These are phyloP conservation scores for Arabis alpina DNA, from an alignment of 345 rosid genomes.

Conservation along the genomic window DNA sequence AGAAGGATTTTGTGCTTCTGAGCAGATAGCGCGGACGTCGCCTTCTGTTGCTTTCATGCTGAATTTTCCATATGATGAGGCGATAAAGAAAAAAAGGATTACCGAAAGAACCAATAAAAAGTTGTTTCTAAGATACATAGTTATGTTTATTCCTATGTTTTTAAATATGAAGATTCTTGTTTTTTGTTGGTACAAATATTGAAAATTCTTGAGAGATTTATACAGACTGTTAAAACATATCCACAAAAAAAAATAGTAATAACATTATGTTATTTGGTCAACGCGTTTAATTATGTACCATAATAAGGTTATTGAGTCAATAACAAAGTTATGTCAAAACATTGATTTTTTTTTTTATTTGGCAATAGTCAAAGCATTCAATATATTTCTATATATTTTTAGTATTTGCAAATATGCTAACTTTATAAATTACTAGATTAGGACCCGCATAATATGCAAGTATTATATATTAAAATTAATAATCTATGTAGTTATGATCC, in stretches of 20 bases:
- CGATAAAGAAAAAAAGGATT: not conserved
- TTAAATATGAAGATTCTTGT: too few species aligned
- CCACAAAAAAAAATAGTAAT: too few species aligned
- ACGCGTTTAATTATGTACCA: not conserved
- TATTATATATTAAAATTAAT: too few species aligned
- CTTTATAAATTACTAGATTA: too few species aligned
- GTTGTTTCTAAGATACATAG: not conserved
- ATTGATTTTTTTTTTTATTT: too few species aligned
- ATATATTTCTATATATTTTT: too few species aligned
- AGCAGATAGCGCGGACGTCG: not conserved
- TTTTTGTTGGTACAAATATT: not conserved
- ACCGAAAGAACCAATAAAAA: not conserved
- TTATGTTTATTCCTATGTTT: not conserved
- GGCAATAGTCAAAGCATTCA: too few species aligned
- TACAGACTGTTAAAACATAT: too few species aligned
- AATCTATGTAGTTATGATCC: too few species aligned
- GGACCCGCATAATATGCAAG: too few species aligned
- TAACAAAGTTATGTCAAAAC: not conserved
- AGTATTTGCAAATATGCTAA: too few species aligned
- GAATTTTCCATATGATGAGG: conserved; percentile 2
- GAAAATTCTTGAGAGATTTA: not conserved
- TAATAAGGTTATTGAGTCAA: not conserved
- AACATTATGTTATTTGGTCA: not conserved
- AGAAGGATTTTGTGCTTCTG: not conserved
- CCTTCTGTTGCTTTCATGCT: not conserved